These are phyloP conservation scores for Malbranchea cinnamomea DNA, from an alignment of 2,329 filamentous ascomycete genomes.

Conservation along the genomic window DNA sequence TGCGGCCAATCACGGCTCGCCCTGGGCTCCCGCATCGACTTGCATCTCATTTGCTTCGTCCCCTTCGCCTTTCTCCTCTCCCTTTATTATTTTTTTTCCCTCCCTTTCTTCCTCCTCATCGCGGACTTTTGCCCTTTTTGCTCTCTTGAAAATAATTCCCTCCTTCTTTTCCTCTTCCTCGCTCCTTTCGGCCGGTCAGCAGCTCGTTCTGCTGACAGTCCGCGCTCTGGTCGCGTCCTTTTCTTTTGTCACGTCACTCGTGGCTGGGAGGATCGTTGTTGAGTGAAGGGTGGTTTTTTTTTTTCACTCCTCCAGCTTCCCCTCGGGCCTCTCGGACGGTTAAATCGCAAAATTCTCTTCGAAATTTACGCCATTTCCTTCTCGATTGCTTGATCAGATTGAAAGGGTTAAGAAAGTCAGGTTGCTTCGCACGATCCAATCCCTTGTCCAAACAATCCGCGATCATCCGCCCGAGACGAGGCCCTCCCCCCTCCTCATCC, in stretches of 20 bases:
- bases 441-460: background rate
- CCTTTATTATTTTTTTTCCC: slow-evolving; percentile 6
- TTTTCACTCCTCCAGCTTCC: slow-evolving; percentile 7
- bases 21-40: slow-evolving; percentile 7
- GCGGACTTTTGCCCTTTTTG: slow-evolving; percentile 6
- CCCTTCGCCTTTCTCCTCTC: slow-evolving; percentile 7
- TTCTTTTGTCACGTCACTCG: too few species aligned
- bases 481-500: slow-evolving; percentile 10
- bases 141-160: too few species aligned
- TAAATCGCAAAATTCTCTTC: slow-evolving; percentile 14
- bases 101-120: slow-evolving; percentile 10
- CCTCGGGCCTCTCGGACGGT: slow-evolving; percentile 4
- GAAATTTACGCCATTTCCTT: slow-evolving; percentile 18
- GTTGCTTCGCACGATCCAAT: background rate
- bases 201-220: slow-evolving; percentile 4
- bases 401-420: background rate
- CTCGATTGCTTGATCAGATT: slow-evolving; percentile 5
- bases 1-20: slow-evolving; percentile 3
- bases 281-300: background rate
- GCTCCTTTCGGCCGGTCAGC: slow-evolving; percentile 4
- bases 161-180: slow-evolving; percentile 8
- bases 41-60: slow-evolving; percentile 7
- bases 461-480: slow-evolving; percentile 5
- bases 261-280: background rate
- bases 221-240: slow-evolving; percentile 11